These are phyloP conservation scores for Corynascus novoguineensis DNA, from an alignment of 495 filamentous ascomycete species.

Conservation along the genomic window DNA sequence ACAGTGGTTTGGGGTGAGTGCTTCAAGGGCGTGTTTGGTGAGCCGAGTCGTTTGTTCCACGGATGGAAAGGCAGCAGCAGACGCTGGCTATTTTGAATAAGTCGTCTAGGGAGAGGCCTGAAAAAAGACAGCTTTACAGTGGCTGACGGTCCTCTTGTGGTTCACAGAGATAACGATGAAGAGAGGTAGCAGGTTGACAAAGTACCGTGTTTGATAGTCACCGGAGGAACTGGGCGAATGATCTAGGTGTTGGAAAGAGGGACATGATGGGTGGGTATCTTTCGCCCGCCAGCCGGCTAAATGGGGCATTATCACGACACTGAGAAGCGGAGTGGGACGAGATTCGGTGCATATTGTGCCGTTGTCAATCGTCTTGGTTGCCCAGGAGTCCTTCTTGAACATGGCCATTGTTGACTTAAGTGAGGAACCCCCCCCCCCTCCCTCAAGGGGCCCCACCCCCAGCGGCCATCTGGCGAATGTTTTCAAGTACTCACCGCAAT, in stretches of 20 bases:
- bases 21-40: not conserved
- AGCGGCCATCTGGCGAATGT: no score
- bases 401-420: not conserved
- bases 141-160: no score
- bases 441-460: no score
- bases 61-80: not conserved
- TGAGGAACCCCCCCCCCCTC: no score
- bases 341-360: constrained; percentile 8
- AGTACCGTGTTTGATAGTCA: no score
- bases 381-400: not conserved
- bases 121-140: constrained; percentile 3
- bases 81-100: not conserved
- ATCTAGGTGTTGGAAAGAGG: no score
- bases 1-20: not conserved
- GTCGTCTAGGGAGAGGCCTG: not conserved
- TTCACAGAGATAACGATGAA: no score
- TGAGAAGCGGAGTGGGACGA: not conserved
- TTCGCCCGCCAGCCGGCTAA: not conserved
- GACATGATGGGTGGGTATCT: constrained; percentile 4
- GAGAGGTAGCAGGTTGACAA: constrained; percentile 1
- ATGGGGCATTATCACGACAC: constrained; percentile 1
- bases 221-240: not conserved
- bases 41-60: not conserved
- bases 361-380: not conserved
- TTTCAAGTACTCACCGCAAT: no score